A percentile compares a stretch with the other conserved stretches of the same genome.
Conservation (phyloP, 371 early-diverging fungal genomes). For the Haplosporangium sp. region DNA sequence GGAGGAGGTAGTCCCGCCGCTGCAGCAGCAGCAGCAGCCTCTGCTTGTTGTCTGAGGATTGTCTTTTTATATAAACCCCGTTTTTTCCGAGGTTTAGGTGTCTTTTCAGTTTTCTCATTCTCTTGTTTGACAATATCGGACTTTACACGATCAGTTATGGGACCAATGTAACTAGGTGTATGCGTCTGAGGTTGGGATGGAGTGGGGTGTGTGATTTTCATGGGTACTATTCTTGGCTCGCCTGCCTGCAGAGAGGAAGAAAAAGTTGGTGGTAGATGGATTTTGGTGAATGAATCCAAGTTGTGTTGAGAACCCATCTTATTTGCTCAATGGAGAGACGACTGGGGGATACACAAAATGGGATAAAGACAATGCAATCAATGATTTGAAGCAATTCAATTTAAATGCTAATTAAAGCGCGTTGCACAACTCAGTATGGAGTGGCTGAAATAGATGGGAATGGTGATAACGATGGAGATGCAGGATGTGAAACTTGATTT, state of each 20-base stretch:
- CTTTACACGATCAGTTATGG: conserved; percentile 8
- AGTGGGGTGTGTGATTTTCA: conserved; percentile 5
- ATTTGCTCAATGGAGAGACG: not conserved
- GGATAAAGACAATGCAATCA: not conserved
- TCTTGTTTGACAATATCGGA: conserved; percentile 23
- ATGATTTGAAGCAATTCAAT: not conserved
- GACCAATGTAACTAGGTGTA: conserved; percentile 4
- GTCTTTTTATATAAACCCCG: conserved; percentile 52
- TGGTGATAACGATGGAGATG: not conserved
- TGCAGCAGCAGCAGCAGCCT: conserved; percentile 36
- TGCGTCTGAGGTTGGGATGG: conserved; percentile 7
- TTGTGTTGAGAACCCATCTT: conserved; percentile 29
- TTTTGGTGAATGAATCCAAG: conserved; percentile 24
- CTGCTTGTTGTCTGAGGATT: conserved; percentile 47
- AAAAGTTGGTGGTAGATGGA: conserved; percentile 33
- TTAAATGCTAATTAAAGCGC: not conserved
- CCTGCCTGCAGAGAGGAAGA: conserved; percentile 8
- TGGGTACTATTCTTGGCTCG: conserved; percentile 5
- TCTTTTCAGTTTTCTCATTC: conserved; percentile 1
- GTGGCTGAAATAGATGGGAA: not conserved
- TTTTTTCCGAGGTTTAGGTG: conserved; percentile 33
- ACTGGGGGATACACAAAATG: not conserved
- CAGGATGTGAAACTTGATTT: not conserved
- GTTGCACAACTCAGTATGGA: not conserved
- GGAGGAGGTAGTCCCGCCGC: conserved; percentile 27